These are phyloP conservation scores for Alternaria postmessia DNA, from an alignment of 2,329 filamentous ascomycete genomes.

Conservation along the genomic window DNA sequence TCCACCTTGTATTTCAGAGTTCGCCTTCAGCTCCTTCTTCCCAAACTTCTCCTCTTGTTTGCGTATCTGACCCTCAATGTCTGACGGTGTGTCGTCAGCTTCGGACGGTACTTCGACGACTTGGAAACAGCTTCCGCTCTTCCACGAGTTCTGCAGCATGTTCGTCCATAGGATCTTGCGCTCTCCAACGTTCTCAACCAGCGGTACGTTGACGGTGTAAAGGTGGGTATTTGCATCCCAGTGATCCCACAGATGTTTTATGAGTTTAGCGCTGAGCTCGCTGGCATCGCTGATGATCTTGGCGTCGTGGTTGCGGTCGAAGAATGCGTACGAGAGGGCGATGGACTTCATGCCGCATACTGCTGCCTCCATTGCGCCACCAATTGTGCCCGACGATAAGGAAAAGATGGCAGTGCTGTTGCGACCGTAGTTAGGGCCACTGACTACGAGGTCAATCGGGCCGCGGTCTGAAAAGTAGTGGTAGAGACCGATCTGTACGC, in stretches of 20 bases:
- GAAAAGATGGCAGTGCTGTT: slow-evolving; percentile 61
- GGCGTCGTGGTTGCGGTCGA: slow-evolving; percentile 82
- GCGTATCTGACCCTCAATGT: slow-evolving; percentile 77
- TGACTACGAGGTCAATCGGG: slow-evolving; percentile 58
- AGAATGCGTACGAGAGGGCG: slow-evolving; percentile 90
- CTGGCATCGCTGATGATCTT: slow-evolving; percentile 80
- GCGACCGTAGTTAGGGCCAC: slow-evolving; percentile 60
- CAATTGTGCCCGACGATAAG: slow-evolving; percentile 59
- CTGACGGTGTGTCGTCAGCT: slow-evolving; percentile 66
- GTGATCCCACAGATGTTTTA: slow-evolving; percentile 79
- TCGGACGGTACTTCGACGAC: slow-evolving; percentile 73
- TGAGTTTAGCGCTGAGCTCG: slow-evolving; percentile 75
- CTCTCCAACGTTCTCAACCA: slow-evolving; percentile 76
- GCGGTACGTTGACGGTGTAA: slow-evolving; percentile 91
- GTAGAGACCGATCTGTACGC: slow-evolving; percentile 59
- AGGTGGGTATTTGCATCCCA: slow-evolving; percentile 78
- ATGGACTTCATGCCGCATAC: slow-evolving; percentile 66
- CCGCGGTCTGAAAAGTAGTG: slow-evolving; percentile 56
- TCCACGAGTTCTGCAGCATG: slow-evolving; percentile 93
- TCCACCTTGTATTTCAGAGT: slow-evolving; percentile 26
- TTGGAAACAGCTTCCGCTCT: slow-evolving; percentile 82
- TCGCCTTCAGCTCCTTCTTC: slow-evolving; percentile 48
- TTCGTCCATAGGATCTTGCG: slow-evolving; percentile 81
- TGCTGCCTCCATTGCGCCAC: slow-evolving; percentile 60
- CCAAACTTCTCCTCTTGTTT: slow-evolving; percentile 65